A percentile compares a stretch with the other conserved stretches of the same genome.
These are phyloP conservation scores for Penicillium daleae DNA, from an alignment of 495 filamentous ascomycete genomes.

Conservation along the genomic window DNA sequence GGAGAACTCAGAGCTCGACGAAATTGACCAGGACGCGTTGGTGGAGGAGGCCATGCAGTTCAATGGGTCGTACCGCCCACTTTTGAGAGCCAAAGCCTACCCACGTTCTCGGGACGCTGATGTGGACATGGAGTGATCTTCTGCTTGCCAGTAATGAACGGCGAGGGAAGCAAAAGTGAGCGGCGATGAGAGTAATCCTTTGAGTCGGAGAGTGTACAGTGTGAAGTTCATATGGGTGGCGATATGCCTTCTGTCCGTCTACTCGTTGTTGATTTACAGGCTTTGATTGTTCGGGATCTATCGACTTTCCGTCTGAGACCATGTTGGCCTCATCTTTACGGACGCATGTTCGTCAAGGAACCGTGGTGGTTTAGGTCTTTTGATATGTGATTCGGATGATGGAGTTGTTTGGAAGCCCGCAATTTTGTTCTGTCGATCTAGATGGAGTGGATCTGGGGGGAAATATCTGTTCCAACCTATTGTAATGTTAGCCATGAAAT, in stretches of 20 bases:
- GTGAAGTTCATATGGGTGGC: background rate
- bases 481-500: background rate
- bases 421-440: background rate
- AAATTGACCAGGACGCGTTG: background rate
- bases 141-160: background rate
- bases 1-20: background rate
- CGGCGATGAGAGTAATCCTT: background rate
- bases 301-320: background rate
- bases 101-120: background rate
- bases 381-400: background rate
- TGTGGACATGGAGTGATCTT: background rate
- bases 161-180: background rate
- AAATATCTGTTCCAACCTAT: background rate
- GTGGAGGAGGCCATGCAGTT: background rate
- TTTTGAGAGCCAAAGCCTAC: background rate
- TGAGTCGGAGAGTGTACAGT: background rate
- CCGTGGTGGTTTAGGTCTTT: background rate
- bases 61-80: background rate
- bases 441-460: background rate
- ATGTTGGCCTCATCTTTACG: background rate
- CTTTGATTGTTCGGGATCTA: background rate
- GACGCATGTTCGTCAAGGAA: background rate
- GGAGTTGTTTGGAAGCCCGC: background rate
- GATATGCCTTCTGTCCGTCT: background rate
- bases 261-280: background rate